phyloP scores from a whole-genome alignment of 805 yeast genomes.

The Spathaspora sp. region DNA sequence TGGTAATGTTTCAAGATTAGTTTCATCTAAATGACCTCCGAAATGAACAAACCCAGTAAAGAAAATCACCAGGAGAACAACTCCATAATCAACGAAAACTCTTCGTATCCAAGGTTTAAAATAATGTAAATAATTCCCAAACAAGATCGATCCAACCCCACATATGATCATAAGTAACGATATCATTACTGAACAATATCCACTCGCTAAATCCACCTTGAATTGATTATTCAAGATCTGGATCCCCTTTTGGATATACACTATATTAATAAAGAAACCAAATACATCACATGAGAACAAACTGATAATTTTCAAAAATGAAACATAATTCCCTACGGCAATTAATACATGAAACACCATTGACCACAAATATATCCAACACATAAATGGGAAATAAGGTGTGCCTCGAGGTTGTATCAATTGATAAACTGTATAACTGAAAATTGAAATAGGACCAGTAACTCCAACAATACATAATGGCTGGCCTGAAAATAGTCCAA shows the following conservation, averaged over 20 bases:
- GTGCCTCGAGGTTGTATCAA: slow-evolving; percentile 53
- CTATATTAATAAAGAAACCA: slow-evolving; percentile 85
- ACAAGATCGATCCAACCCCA: slow-evolving; percentile 58
- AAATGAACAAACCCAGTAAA: slow-evolving; percentile 93
- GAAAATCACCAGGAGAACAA: slow-evolving; percentile 78
- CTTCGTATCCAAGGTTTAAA: slow-evolving; percentile 60
- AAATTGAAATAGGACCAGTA: slow-evolving; percentile 92
- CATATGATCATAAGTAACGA: slow-evolving; percentile 73
- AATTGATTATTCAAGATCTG: slow-evolving; percentile 78
- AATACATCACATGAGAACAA: slow-evolving; percentile 87
- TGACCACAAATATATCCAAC: slow-evolving; percentile 93
- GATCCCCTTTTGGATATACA: slow-evolving; percentile 87
- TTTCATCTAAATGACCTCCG: slow-evolving; percentile 66
- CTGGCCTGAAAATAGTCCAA: slow-evolving; percentile 84
- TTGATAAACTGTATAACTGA: slow-evolving; percentile 85
- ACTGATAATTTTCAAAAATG: slow-evolving; percentile 67
- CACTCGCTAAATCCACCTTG: slow-evolving; percentile 37
- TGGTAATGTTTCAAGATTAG: slow-evolving; percentile 61
- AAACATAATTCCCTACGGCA: slow-evolving; percentile 66
- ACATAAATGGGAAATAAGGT: slow-evolving; percentile 84
- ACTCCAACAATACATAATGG: slow-evolving; percentile 96
- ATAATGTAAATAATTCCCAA: slow-evolving; percentile 62
- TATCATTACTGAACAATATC: slow-evolving; percentile 72
- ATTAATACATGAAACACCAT: slow-evolving; percentile 74
- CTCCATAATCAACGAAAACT: slow-evolving; percentile 79